Conservation (phyloP, 768 basidiomycete genomes). For the Boletus tomentosulus region DNA sequence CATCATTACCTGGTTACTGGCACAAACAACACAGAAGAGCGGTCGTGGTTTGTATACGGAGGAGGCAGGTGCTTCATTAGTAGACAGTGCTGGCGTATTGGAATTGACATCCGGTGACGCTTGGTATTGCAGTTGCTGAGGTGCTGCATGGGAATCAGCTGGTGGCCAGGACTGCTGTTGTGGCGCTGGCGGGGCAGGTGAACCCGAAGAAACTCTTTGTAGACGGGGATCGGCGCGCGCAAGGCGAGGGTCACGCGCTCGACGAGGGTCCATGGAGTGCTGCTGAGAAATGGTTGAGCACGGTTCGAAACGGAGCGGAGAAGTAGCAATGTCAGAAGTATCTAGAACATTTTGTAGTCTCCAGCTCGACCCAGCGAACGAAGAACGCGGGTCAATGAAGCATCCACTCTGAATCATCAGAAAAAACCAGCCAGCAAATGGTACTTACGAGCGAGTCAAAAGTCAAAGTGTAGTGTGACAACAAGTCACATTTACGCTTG, state of each 20-base stretch:
- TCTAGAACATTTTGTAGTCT: conserved; percentile 82
- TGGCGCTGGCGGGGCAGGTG: conserved; percentile 29
- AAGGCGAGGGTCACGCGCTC: conserved; percentile 77
- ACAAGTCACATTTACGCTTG: conserved; percentile 11
- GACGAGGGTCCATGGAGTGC: conserved; percentile 67
- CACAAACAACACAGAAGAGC: conserved; percentile 96
- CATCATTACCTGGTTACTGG: conserved; percentile 84
- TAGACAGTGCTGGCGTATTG: background rate
- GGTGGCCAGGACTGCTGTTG: conserved; percentile 26
- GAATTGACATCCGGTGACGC: conserved; percentile 7
- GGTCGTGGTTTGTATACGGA: conserved; percentile 61
- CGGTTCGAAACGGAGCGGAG: conserved; percentile 12
- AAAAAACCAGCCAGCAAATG: background rate
- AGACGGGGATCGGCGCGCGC: conserved; percentile 65
- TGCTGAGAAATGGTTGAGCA: conserved; percentile 12
- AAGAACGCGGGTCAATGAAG: conserved; percentile 61
- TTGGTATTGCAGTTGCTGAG: conserved; percentile 19
- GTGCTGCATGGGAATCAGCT: conserved; percentile 7
- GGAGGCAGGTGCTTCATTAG: conserved; percentile 7
- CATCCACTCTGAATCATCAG: conserved; percentile 95
- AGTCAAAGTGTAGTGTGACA: conserved; percentile 9
- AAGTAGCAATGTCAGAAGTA: conserved; percentile 74
- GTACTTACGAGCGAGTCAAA: conserved; percentile 19
- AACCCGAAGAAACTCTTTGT: conserved; percentile 43
- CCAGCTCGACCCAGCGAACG: conserved; percentile 58